Evolutionary conservation across 2,329 filamentous ascomycete species (phyloP), one percentile per base, ranked within the genome.

Genomic region (Xylaria hypoxylon): DNA sequence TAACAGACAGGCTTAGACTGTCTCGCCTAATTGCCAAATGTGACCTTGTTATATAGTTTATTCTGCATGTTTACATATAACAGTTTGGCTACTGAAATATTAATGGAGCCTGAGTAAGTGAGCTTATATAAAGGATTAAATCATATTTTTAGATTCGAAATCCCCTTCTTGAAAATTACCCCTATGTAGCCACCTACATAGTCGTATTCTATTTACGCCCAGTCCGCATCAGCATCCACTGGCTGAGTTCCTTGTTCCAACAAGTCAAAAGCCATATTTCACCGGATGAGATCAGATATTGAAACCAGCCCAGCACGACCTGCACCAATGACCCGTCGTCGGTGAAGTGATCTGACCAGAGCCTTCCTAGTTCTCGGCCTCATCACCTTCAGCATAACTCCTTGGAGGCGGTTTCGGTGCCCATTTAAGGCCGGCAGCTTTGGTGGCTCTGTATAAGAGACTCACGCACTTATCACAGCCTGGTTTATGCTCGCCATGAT

Each of bases 211-310:
- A 5, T 38, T 38, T 48, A 68, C 6, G 42, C 64, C 67, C 67
- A 69, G 48, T 69, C 67, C 2, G 57, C 42, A 51, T 52, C 64
- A 13, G 19, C 33, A 56, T 69, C 67, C 5, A 69, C 60, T 2
- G 59, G 51, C 10, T 45, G n/a, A 8, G 61, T 42, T n/a, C 67
- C 67, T 38, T 62, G 28, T 7, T 60, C 45, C 38, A 67, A 33
- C 26, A 67, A 22, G 38, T 69, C 67, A 22, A 69, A 1, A 59
- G 61, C 67, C 67, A 69, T 38, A 69, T 69, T 5, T 57, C 53
- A 22, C 67, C 67, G 1, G 64, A 42, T 15, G 51, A 55, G 13
- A 69, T 51, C 19, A 69, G 40, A 44, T 61, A 35, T 48, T 69
- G 67, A 10, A 69, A 69, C 67, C 67, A 69, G 28, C 67, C 26